Base-by-base conservation (phyloP, 306 rosid species). In the Pterocarpus macrocarpus region DNA sequence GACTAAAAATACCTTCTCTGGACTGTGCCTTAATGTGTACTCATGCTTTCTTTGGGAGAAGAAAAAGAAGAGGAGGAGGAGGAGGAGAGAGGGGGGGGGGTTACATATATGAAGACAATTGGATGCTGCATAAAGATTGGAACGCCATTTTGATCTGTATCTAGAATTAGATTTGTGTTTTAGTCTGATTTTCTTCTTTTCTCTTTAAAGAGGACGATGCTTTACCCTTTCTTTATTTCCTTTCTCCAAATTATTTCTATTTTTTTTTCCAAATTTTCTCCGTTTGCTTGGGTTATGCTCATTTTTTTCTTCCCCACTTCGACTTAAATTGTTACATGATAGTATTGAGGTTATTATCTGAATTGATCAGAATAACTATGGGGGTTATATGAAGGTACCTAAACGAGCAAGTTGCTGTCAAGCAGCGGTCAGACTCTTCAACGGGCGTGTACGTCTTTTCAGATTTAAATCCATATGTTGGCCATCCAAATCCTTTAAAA, bases 381-480 rank as follows among this genome's bases (percentile, higher is more conserved):
- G 80, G 55, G 36, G 5, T 50, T 56, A 82, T 79, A 39, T 84
- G 78, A 84, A 96, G 99, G 90, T 96, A 53, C 81, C 64, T 89
- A 56, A 92, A 88, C 15, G 99, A 94, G 85, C 98, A 96, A 90
- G 86, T 86, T 64, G 88, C 87, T 77, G 73, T 86, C 79, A 93
- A 89, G 78, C 90, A 90, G 83, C 90, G 9, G 57, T 82, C 73
- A 38, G 93, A 92, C 77, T 79, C 85, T 92, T 92, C 97, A 62
- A 90, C 89, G 82, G 99, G 97, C 1, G 90, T 93, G 47, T 96
- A 96, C 73, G 98, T 87, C 74, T 96, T 96, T 80, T 93, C 99
- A 34, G 99, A 96, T 87, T 89, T 96, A 91, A 96, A 96, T 86
- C 99, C 99, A 28, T 96, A 96, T 87, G 99, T 92, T 36, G 99